Conservation (phyloP, 805 yeast species). For the Pichia thaimueangensis region DNA sequence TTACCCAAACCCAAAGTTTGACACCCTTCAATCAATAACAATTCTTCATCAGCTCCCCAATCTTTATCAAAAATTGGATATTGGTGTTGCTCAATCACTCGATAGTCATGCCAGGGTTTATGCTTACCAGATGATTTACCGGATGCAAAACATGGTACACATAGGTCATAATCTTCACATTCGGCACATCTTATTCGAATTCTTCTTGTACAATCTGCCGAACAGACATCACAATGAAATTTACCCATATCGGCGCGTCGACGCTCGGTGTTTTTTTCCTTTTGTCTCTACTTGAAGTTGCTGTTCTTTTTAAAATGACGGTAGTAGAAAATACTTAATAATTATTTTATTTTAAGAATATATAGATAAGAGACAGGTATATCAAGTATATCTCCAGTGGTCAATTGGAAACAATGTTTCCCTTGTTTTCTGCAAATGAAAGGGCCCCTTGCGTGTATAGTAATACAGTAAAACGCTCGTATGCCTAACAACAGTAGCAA, state of each 20-base stretch:
- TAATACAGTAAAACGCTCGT: no score
- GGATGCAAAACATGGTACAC: slow-evolving; percentile 93
- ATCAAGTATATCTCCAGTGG: no score
- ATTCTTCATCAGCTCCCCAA: slow-evolving; percentile 99
- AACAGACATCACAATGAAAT: slow-evolving; percentile 92
- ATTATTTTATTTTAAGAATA: no score
- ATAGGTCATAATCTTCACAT: slow-evolving; percentile 90
- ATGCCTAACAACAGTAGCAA: no score
- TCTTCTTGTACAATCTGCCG: slow-evolving; percentile 91
- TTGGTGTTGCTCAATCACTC: slow-evolving; percentile 87
- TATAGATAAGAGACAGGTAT: no score
- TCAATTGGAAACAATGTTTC: background rate
- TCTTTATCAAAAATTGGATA: slow-evolving; percentile 84
- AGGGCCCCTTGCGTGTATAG: no score
- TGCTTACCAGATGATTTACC: slow-evolving; percentile 80
- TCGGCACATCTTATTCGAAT: slow-evolving; percentile 88
- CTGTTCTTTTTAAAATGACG: no score
- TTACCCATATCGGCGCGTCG: slow-evolving; percentile 31
- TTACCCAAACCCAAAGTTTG: slow-evolving; percentile 90
- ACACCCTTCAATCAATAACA: slow-evolving; percentile 81
- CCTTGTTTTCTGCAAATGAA: no score
- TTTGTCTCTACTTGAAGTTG: no score
- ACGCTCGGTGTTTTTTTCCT: no score
- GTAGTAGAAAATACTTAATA: no score
- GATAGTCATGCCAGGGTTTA: slow-evolving; percentile 90